A percentile compares a stretch with the other conserved stretches of the same genome.
Conservation (phyloP, 805 yeast species). For the Cephaloascus fragrans region DNA sequence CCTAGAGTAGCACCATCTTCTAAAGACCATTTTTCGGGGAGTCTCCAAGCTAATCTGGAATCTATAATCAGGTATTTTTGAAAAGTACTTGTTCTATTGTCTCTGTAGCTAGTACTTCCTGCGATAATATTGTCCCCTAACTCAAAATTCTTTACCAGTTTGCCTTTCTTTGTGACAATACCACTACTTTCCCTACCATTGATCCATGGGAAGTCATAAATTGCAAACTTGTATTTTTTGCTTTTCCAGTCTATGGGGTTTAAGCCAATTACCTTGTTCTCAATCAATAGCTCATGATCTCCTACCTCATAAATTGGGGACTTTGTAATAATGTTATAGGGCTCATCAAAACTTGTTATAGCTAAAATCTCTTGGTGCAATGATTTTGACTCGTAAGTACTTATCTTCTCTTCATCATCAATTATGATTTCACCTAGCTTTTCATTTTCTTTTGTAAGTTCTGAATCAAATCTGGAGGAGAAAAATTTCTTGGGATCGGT, state of each 20-base stretch:
- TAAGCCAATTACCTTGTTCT: slow-evolving; percentile 24
- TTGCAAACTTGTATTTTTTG: slow-evolving; percentile 32
- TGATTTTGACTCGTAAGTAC: slow-evolving; percentile 4
- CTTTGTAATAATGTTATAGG: slow-evolving; percentile 7
- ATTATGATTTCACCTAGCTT: not conserved
- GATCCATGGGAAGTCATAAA: slow-evolving; percentile 39
- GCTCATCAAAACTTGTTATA: slow-evolving; percentile 12
- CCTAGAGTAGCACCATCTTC: slow-evolving; percentile 36
- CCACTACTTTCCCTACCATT: slow-evolving; percentile 41
- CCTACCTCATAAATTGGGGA: slow-evolving; percentile 11
- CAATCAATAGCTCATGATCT: slow-evolving; percentile 14
- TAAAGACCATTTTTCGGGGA: slow-evolving; percentile 21
- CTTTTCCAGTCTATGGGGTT: slow-evolving; percentile 44
- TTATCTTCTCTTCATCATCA: not conserved
- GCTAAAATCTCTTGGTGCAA: slow-evolving; percentile 10
- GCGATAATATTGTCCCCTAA: slow-evolving; percentile 29
- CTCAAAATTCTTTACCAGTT: slow-evolving; percentile 16
- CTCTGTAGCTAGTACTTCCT: slow-evolving; percentile 38
- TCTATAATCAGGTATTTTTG: slow-evolving; percentile 36
- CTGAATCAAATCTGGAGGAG: not conserved
- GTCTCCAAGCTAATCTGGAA: slow-evolving; percentile 33
- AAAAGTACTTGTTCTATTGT: slow-evolving; percentile 34
- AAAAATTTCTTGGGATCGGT: no score
- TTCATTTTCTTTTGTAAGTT: not conserved
- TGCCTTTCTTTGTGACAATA: slow-evolving; percentile 21